These are phyloP conservation scores for Amoebophrya sp. DNA, from an alignment of 169 alveolate genomes.

Conservation along the genomic window DNA sequence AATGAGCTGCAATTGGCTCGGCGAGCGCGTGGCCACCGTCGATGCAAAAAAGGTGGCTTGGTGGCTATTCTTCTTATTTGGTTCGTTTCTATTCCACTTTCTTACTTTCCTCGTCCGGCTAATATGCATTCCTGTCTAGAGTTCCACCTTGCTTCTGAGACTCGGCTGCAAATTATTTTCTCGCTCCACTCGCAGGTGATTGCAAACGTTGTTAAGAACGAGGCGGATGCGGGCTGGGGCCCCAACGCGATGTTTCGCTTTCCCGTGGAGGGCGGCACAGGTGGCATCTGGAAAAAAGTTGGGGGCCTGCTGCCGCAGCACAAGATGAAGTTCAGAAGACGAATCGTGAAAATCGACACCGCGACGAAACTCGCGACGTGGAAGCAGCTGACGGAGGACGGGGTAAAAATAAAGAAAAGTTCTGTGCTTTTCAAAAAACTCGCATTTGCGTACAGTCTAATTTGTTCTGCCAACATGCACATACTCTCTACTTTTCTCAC, in stretches of 20 bases:
- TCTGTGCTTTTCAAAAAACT: no score
- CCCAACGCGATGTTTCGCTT: slow-evolving; percentile 19
- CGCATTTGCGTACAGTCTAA: no score
- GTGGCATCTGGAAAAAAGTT: slow-evolving; percentile 16
- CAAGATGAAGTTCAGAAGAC: background rate
- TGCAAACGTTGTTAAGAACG: background rate
- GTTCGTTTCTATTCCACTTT: no score
- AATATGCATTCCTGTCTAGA: no score
- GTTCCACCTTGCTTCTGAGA: no score
- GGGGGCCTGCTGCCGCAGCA: background rate
- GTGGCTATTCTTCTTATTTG: no score
- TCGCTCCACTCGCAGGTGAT: no score
- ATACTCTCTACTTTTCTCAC: no score
- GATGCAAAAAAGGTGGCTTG: background rate
- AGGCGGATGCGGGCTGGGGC: slow-evolving; percentile 16
- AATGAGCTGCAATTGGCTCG: background rate
- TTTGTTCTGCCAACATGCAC: no score
- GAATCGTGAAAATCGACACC: background rate
- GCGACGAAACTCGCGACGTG: background rate
- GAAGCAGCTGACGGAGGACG: background rate
- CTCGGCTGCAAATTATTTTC: no score
- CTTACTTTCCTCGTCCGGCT: no score
- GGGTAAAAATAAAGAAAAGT: background rate
- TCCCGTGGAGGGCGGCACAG: slow-evolving; percentile 4
- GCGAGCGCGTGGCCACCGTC: slow-evolving; percentile 12